Evolutionary conservation across 805 yeast species (phyloP), one percentile per base, ranked within the genome.

Genomic region (Lipomyces kockii): DNA sequence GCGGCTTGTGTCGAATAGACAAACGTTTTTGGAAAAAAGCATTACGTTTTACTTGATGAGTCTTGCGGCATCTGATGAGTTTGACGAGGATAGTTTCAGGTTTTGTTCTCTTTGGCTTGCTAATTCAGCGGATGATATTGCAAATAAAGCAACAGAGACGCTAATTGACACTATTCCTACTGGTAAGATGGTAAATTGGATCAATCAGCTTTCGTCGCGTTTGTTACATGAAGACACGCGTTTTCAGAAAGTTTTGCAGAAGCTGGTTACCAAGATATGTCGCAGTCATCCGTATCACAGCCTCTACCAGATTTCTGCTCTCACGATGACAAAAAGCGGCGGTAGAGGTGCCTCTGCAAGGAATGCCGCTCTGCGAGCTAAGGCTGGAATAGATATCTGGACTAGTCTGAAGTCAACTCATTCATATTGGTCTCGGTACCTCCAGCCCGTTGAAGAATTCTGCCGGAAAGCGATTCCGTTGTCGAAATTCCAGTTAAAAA

Each of bases 51-150:
- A 88, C 73, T 73, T 92, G 62, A 81, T 80, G 54, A 80, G 89
- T 17, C 77, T 90, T n/a, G 75, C 82, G 1, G 76, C 80, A 22
- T 76, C 82, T 55, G 84, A 83, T 58, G 73, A 73, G 2, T 80
- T 76, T 67, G 84, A 83, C 62, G 86, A 84, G 66, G 89, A 86
- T 61, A 79, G 89, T 35, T 96, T 91, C 74, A 85, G 90, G 64
- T 89, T 93, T 69, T 89, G 93, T 76, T 89, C 93, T 0, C 76
- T 94, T 11, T 94, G 98, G 97, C 81, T 94, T 52, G 90, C 88
- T 68, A 83, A 86, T 71, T 82, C 87, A 2, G 75, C 76, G 5
- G 81, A 81, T 43, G 82, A 77, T 0, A 76, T 74, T 0, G 78
- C 89, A 4, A 88, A 86, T 69, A 68, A 64, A 2, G 72, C 78